Evolutionary conservation across 768 basidiomycete species (phyloP).

Genomic region (Dentipellis sp.): DNA sequence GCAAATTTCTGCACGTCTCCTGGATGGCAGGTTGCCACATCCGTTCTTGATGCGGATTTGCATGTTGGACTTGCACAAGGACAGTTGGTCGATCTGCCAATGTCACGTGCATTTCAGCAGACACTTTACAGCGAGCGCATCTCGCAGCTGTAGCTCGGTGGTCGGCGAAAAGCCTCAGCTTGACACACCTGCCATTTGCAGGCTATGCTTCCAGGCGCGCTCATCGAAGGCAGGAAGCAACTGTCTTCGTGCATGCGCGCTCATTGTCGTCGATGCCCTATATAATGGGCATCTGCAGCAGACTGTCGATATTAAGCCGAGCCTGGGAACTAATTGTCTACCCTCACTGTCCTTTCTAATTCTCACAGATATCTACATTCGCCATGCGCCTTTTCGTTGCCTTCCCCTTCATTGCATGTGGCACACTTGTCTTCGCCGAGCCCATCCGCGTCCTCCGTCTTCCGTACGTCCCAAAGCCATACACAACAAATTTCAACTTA

Average conservation of each 20-base stretch:
- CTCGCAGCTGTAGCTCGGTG: not conserved
- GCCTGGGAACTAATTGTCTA: slow-evolving; percentile 1
- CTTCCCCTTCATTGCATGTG: slow-evolving; percentile 3
- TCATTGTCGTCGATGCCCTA: not conserved
- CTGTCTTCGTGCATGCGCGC: not conserved
- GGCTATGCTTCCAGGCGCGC: no score
- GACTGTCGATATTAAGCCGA: not conserved
- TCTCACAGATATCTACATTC: not conserved
- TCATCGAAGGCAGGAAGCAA: no score
- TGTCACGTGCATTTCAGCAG: not conserved
- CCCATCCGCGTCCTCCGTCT: slow-evolving; percentile 5
- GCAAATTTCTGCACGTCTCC: no score
- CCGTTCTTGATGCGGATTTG: not conserved
- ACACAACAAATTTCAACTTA: not conserved
- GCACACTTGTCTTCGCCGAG: not conserved
- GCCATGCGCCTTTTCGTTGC: slow-evolving; percentile 3
- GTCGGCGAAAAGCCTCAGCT: not conserved
- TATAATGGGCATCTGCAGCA: not conserved
- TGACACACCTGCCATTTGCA: not conserved
- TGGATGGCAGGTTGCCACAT: no score
- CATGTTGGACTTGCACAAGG: not conserved
- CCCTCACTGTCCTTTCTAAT: slow-evolving; percentile 1
- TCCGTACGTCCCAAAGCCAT: slow-evolving; percentile 2
- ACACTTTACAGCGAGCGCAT: not conserved
- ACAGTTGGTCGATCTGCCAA: not conserved